phyloP scores from a whole-genome alignment of 1,284 basidiomycete genomes.

The Ceratobasidium theobromae region DNA sequence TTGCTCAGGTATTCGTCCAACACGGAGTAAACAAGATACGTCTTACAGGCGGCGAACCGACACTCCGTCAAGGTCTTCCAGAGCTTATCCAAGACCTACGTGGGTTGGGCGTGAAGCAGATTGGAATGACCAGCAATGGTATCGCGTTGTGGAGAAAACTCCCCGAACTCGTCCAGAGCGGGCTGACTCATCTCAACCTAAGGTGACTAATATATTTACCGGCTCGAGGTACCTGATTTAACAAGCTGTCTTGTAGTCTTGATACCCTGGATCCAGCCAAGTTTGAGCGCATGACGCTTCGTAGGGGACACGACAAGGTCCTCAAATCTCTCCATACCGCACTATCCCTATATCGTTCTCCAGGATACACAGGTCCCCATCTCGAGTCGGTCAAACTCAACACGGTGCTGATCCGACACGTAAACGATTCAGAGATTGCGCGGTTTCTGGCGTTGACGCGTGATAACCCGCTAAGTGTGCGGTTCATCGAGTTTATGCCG shows the following conservation, averaged over 20 bases:
- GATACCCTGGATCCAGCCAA: slow-evolving; percentile 87
- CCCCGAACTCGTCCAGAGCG: slow-evolving; percentile 64
- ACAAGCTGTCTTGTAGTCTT: slow-evolving; percentile 50
- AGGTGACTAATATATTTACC: slow-evolving; percentile 51
- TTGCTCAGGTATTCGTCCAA: slow-evolving; percentile 77
- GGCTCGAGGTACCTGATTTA: background rate
- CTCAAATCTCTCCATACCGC: slow-evolving; percentile 68
- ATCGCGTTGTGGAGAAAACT: slow-evolving; percentile 73
- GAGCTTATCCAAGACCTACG: slow-evolving; percentile 68
- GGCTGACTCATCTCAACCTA: slow-evolving; percentile 80
- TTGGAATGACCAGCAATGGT: slow-evolving; percentile 87
- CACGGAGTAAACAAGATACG: slow-evolving; percentile 85
- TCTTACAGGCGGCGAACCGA: slow-evolving; percentile 87
- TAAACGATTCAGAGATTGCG: slow-evolving; percentile 77
- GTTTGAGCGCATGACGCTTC: slow-evolving; percentile 82
- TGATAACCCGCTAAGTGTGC: slow-evolving; percentile 63
- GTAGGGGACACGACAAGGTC: slow-evolving; percentile 71
- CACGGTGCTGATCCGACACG: slow-evolving; percentile 75
- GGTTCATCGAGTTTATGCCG: slow-evolving; percentile 94
- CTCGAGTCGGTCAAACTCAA: slow-evolving; percentile 75
- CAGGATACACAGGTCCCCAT: slow-evolving; percentile 40
- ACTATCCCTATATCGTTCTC: slow-evolving; percentile 40
- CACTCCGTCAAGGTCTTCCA: slow-evolving; percentile 74
- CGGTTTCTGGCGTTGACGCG: slow-evolving; percentile 78
- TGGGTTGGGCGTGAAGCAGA: slow-evolving; percentile 63